phyloP scores from a whole-genome alignment of 2,329 filamentous ascomycete genomes.

The Colletotrichum magnum region DNA sequence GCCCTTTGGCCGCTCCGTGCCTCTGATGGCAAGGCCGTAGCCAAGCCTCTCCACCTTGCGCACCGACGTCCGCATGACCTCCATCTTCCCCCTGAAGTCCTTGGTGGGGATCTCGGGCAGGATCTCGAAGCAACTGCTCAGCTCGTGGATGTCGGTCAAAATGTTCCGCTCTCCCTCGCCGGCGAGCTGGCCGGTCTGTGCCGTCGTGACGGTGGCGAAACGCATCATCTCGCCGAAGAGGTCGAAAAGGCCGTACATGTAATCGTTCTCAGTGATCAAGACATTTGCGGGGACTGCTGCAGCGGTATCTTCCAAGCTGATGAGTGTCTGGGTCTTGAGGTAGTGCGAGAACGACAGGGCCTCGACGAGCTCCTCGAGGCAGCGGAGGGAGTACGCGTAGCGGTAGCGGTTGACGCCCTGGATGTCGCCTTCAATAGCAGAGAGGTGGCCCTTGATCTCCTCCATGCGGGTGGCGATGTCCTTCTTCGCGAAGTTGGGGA shows the following conservation, averaged over 20 bases:
- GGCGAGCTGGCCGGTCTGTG: conserved; percentile 74
- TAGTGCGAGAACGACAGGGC: conserved; percentile 92
- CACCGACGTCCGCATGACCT: conserved; percentile 89
- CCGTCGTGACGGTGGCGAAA: conserved; percentile 91
- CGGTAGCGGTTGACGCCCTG: conserved; percentile 85
- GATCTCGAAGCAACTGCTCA: conserved; percentile 83
- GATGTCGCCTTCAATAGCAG: conserved; percentile 78
- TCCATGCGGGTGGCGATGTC: conserved; percentile 78
- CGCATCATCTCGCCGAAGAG: conserved; percentile 97
- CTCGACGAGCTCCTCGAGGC: conserved; percentile 95
- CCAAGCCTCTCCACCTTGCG: conserved; percentile 93
- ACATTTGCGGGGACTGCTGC: conserved; percentile 67
- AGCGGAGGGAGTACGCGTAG: conserved; percentile 84
- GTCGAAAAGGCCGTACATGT: conserved; percentile 92
- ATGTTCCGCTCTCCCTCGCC: conserved; percentile 68
- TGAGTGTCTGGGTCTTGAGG: conserved; percentile 80
- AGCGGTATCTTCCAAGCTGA: conserved; percentile 75
- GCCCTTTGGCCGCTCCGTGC: conserved; percentile 88
- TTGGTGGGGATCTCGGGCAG: conserved; percentile 71
- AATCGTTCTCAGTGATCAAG: conserved; percentile 83
- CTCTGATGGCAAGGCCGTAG: conserved; percentile 89
- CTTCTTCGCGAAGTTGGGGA: conserved; percentile 66
- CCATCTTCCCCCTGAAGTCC: conserved; percentile 82
- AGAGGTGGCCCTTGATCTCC: conserved; percentile 80
- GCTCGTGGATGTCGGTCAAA: conserved; percentile 82